Conservation (phyloP, 345 rosid species). For the Dipteronia dyeriana region DNA sequence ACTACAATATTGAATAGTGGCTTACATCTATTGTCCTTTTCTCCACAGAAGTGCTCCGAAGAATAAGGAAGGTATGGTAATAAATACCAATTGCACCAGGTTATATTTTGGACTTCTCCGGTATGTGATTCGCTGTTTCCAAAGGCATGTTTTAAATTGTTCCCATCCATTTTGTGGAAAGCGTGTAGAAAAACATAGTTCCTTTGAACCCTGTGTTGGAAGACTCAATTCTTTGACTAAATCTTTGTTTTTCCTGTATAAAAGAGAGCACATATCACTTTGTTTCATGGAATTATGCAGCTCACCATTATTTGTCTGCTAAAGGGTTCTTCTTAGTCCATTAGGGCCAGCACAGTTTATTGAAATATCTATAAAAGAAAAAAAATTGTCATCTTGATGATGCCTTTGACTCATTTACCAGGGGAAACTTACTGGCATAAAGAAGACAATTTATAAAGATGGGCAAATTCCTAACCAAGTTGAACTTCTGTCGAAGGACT, state of each 20-base stretch:
- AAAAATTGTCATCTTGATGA: too few relatives aligned
- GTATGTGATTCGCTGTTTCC: constrained; percentile 38
- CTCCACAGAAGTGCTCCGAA: constrained; percentile 38
- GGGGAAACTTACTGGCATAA: constrained; percentile 28
- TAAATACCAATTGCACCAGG: constrained; percentile 22
- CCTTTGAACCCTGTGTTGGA: constrained; percentile 26
- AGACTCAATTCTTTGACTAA: constrained; percentile 22
- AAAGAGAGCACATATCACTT: too few relatives aligned
- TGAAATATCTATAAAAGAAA: too few relatives aligned
- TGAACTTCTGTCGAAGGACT: constrained; percentile 30
- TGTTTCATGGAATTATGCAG: background rate
- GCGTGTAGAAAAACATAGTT: constrained; percentile 24
- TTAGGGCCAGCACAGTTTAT: too few relatives aligned
- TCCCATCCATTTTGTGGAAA: constrained; percentile 34
- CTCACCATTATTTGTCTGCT: background rate
- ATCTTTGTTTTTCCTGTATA: constrained; percentile 28
- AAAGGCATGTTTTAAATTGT: constrained; percentile 43
- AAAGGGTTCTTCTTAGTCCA: background rate
- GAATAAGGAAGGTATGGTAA: constrained; percentile 22
- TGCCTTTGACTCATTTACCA: too few relatives aligned
- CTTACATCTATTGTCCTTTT: constrained; percentile 46
- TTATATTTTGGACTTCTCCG: constrained; percentile 48
- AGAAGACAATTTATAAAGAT: constrained; percentile 33
- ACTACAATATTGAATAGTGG: too few relatives aligned
- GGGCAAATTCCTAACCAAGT: constrained; percentile 34